Percentiles rank a stretch among this genome's conserved stretches.
These are phyloP conservation scores for Luvunga scandens DNA, from an alignment of 345 rosid genomes.

Conservation along the genomic window DNA sequence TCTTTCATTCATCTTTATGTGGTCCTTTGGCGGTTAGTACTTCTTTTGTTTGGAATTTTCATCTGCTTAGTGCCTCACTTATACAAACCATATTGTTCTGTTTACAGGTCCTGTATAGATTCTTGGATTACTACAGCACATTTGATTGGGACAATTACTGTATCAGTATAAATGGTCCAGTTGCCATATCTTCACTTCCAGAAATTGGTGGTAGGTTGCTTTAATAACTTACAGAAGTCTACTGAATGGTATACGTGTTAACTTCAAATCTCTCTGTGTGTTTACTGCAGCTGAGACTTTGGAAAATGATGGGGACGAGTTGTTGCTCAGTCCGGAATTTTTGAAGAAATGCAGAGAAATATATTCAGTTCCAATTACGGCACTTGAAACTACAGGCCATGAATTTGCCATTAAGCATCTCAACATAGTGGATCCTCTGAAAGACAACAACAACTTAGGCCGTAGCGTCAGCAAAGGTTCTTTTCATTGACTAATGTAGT, in stretches of 20 bases:
- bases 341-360: constrained; percentile 41
- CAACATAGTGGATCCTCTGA: constrained; percentile 84
- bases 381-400: constrained; percentile 33
- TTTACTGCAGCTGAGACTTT: constrained; percentile 31
- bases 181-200: constrained; percentile 54
- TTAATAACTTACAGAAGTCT: not conserved
- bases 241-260: not conserved
- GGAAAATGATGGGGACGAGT: constrained; percentile 37
- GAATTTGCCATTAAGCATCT: constrained; percentile 60
- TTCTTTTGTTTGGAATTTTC: constrained; percentile 3
- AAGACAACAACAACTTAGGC: constrained; percentile 80
- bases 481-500: constrained; percentile 1
- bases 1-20: constrained; percentile 57
- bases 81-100: constrained; percentile 2
- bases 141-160: constrained; percentile 80
- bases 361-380: constrained; percentile 43
- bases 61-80: not conserved
- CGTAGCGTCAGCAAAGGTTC: constrained; percentile 81
- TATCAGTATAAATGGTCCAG: constrained; percentile 61
- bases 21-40: constrained; percentile 75
- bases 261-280: not conserved
- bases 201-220: constrained; percentile 47
- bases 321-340: constrained; percentile 60
- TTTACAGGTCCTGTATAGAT: constrained; percentile 62
- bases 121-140: constrained; percentile 73